phyloP scores from a whole-genome alignment of 2,329 filamentous ascomycete genomes.

The Tolypocladium nubicola region DNA sequence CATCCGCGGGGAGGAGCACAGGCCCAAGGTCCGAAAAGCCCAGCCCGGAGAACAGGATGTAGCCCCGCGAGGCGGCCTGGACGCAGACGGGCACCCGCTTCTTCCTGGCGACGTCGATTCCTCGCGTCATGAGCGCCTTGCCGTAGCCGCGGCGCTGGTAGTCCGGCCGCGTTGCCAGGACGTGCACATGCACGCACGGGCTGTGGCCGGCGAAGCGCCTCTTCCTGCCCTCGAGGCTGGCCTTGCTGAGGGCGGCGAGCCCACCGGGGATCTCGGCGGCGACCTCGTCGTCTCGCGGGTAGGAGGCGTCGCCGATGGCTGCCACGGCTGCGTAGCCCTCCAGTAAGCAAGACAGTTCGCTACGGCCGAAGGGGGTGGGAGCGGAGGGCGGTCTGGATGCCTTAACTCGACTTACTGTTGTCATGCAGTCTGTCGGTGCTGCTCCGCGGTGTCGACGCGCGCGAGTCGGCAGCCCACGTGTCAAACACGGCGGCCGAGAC shows the following conservation, averaged over 20 bases:
- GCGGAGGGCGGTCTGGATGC: too few relatives aligned
- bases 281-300: not conserved
- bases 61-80: slow-evolving; percentile 5
- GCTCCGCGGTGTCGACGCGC: not conserved
- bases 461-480: not conserved
- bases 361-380: too few relatives aligned
- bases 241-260: not conserved
- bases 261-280: not conserved
- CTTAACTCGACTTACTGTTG: not conserved
- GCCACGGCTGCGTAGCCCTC: not conserved
- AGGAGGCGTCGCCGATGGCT: not conserved
- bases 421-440: not conserved
- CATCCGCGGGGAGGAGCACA: slow-evolving; percentile 2
- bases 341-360: not conserved
- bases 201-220: not conserved
- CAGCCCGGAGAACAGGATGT: slow-evolving; percentile 9
- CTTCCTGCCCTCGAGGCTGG: not conserved
- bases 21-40: slow-evolving; percentile 8
- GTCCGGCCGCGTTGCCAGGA: slow-evolving; percentile 7
- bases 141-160: slow-evolving; percentile 7
- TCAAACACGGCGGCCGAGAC: slow-evolving; percentile 9
- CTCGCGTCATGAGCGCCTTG: slow-evolving; percentile 6
- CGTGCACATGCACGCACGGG: slow-evolving; percentile 5
- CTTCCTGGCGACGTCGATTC: slow-evolving; percentile 1
- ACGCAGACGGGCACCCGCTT: slow-evolving; percentile 3